Evolutionary conservation across 2,329 filamentous ascomycete genomes (phyloP), one percentile per base, ranked within the genome.

Genomic region (Stachybotrys chartarum): DNA sequence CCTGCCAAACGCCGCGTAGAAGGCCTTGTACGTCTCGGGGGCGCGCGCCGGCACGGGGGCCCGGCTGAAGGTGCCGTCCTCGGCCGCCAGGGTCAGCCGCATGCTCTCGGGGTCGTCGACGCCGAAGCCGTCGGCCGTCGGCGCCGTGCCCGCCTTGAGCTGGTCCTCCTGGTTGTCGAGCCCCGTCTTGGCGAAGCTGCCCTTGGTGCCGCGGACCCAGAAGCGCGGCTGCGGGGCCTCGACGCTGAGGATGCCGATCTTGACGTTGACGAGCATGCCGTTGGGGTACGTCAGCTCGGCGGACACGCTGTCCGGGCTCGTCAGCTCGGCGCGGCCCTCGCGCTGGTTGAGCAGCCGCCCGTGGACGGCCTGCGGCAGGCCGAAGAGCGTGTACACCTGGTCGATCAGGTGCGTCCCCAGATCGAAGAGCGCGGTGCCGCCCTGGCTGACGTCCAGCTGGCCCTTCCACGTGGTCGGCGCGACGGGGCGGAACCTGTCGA

Each of bases 151-250:
- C 2, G 73, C 76, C 68, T 82, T 82, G 54, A 92, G 78, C 68
- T 91, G 87, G 55, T 85, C 82, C 72, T 94, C 90, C 70, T 93
- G 89, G 1, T 83, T 75, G 67, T 94, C 90, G 2, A 93, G 76
- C 54, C 79, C 76, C 45, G 75, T 72, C 77, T 92, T 93, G 74
- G 82, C 86, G 71, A 86, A 93, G 65, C 82, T 88, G 1, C 87
- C 90, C 70, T 86, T 84, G 17, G 82, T 82, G 24, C 90, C 90
- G 30, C 88, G 78, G 10, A 92, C 77, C 88, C 89, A 92, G 76
- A 86, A 93, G 45, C 89, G 76, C 57, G 87, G 75, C 74, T 93
- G 89, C 58, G 81, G 75, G 30, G 75, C 75, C 70, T 92, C 88
- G 3, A 82, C 81, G 66, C 84, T 88, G 52, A 90, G 75, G 24